These are phyloP conservation scores for Pyrenophora teres DNA, from an alignment of 2,329 filamentous ascomycete species.

Conservation along the genomic window DNA sequence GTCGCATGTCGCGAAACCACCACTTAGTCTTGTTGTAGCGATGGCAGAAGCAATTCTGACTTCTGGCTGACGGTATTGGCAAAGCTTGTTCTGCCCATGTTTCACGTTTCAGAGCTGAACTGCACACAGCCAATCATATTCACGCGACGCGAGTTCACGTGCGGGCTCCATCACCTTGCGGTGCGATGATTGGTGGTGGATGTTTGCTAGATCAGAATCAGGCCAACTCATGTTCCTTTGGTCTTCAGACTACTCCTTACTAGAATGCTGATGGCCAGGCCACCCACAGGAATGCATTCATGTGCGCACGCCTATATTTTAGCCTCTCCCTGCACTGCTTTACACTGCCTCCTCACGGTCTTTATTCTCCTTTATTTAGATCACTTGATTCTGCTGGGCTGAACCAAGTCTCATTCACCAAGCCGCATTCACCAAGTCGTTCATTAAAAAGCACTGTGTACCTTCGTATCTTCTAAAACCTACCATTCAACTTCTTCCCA, in stretches of 20 bases:
- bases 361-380: slow-evolving; percentile 15
- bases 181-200: slow-evolving; percentile 18
- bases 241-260: not conserved
- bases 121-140: slow-evolving; percentile 23
- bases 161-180: not conserved
- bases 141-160: slow-evolving; percentile 16
- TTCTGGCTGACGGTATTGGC: slow-evolving; percentile 18
- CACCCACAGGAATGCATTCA: slow-evolving; percentile 7
- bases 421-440: slow-evolving; percentile 1
- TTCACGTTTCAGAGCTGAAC: slow-evolving; percentile 28
- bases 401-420: slow-evolving; percentile 12
- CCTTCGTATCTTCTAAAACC: not conserved
- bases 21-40: slow-evolving; percentile 1
- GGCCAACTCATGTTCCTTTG: not conserved
- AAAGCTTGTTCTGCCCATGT: slow-evolving; percentile 25
- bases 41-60: slow-evolving; percentile 3
- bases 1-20: not conserved
- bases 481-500: not conserved
- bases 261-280: slow-evolving; percentile 2
- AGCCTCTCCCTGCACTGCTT: slow-evolving; percentile 8
- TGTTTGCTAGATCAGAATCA: not conserved
- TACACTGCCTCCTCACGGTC: slow-evolving; percentile 21
- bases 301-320: slow-evolving; percentile 17
- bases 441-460: slow-evolving; percentile 8
- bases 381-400: slow-evolving; percentile 19